Conservation (phyloP, 768 basidiomycete genomes). For the Amanita muscaria region DNA sequence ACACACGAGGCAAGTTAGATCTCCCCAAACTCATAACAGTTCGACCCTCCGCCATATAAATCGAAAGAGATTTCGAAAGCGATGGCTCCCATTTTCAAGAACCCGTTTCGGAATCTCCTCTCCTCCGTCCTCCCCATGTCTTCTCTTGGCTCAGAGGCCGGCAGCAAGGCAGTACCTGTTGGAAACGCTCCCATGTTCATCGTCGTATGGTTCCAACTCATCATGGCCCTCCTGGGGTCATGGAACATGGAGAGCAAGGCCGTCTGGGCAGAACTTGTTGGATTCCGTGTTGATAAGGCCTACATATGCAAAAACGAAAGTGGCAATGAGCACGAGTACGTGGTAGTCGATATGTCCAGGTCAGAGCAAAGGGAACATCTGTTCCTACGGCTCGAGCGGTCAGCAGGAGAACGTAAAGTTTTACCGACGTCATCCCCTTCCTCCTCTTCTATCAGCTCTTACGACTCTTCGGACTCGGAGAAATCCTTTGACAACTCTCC, state of each 20-base stretch:
- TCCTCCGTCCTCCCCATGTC: not conserved
- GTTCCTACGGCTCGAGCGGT: not conserved
- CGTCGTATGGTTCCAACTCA: not conserved
- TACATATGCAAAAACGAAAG: not conserved
- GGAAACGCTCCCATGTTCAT: not conserved
- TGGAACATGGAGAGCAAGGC: not conserved
- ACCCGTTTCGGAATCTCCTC: not conserved
- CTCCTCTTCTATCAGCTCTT: no score
- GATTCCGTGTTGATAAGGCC: not conserved
- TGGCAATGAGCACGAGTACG: not conserved
- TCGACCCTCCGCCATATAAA: no score
- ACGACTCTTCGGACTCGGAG: not conserved
- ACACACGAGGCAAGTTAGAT: not conserved
- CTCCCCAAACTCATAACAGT: no score
- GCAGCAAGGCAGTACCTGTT: not conserved
- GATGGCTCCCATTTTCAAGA: no score
- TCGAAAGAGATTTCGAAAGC: no score
- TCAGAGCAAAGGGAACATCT: not conserved
- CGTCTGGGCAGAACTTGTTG: not conserved
- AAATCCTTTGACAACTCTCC: not conserved
- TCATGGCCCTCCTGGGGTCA: not conserved
- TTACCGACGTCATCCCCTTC: not conserved
- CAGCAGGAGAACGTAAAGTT: not conserved
- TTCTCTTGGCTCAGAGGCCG: not conserved
- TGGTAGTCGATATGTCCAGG: not conserved